Conservation (phyloP, 2,329 filamentous ascomycete genomes). For the Talaromyces sp. region DNA sequence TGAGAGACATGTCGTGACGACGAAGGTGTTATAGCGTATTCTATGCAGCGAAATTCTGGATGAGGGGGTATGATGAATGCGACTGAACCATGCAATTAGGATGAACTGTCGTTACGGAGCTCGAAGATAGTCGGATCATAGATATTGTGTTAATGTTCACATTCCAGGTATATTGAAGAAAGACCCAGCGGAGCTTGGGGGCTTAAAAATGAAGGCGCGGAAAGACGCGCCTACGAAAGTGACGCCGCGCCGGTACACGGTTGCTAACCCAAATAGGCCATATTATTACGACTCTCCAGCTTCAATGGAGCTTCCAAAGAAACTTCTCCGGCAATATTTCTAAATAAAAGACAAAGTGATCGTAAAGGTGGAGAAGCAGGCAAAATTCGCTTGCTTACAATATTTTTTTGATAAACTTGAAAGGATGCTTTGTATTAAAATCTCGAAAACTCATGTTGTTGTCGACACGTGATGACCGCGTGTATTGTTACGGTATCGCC, state of each 20-base stretch:
- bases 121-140: not conserved
- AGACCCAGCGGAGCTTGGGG: not conserved
- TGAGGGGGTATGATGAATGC: not conserved
- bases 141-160: not conserved
- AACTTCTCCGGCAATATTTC: not conserved
- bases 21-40: not conserved
- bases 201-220: conserved; percentile 4
- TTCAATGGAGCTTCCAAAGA: not conserved
- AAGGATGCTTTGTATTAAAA: not conserved
- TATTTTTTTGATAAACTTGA: too few species aligned
- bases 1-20: conserved; percentile 49
- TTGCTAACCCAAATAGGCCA: not conserved
- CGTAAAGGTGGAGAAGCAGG: too few species aligned
- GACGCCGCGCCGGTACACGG: not conserved
- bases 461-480: not conserved
- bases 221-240: conserved; percentile 2
- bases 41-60: not conserved
- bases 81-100: not conserved
- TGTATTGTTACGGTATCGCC: not conserved
- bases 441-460: not conserved
- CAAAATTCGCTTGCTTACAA: too few species aligned
- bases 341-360: too few species aligned
- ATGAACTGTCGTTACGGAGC: not conserved
- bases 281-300: not conserved
- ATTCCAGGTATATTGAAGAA: not conserved